phyloP scores from a whole-genome alignment of 345 rosid genomes.

The Lepidium sativum region DNA sequence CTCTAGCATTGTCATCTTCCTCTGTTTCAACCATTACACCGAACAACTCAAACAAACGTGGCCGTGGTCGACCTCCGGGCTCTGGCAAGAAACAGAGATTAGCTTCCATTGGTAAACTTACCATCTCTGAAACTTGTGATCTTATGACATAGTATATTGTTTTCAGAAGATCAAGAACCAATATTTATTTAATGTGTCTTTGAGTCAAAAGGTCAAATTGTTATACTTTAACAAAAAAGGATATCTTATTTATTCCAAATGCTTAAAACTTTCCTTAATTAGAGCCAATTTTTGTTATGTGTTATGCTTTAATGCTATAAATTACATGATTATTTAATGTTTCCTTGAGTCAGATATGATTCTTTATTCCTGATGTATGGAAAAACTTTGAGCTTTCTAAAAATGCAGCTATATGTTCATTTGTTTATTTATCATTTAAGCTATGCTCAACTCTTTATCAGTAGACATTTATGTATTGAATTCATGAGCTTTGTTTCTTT shows the following conservation, averaged over 20 bases:
- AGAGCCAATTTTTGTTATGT: background rate
- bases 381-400: background rate
- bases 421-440: background rate
- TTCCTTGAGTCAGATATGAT: background rate
- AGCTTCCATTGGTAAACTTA: constrained; percentile 52
- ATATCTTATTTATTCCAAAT: constrained; percentile 1
- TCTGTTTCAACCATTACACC: constrained; percentile 42
- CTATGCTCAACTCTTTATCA: background rate
- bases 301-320: background rate
- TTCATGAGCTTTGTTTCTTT: background rate
- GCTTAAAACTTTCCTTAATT: background rate
- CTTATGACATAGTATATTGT: background rate
- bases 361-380: background rate
- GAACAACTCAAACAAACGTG: constrained; percentile 51
- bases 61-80: constrained; percentile 91
- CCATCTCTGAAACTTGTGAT: background rate
- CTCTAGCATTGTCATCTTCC: constrained; percentile 72
- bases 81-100: constrained; percentile 70
- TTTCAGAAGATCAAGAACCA: background rate
- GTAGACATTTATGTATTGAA: background rate
- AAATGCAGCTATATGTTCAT: background rate
- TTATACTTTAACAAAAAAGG: too few species aligned
- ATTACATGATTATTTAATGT: background rate
- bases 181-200: background rate
- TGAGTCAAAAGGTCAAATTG: background rate